Conservation (phyloP, 129 eudicot species). For the Apium graveolens region DNA sequence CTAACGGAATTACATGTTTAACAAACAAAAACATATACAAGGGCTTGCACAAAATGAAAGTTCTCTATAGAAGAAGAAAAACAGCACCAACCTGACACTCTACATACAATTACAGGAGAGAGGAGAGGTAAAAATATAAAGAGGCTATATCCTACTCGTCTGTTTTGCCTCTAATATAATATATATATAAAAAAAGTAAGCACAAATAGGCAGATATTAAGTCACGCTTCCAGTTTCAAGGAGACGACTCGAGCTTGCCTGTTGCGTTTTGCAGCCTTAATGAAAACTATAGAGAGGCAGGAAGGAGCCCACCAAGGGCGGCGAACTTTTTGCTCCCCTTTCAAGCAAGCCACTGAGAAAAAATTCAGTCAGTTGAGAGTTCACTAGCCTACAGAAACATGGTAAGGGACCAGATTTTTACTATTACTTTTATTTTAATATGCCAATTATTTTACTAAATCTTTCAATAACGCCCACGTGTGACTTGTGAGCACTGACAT, state of each 20-base stretch:
- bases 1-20: background rate
- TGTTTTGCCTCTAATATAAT: slow-evolving; percentile 4
- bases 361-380: background rate
- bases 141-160: slow-evolving; percentile 11
- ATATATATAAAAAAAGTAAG: slow-evolving; percentile 4
- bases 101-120: background rate
- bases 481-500: background rate
- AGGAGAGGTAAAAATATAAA: background rate
- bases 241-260: slow-evolving; percentile 91
- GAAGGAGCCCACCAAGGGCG: slow-evolving; percentile 99
- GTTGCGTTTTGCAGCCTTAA: slow-evolving; percentile 83
- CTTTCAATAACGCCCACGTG: background rate
- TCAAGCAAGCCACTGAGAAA: slow-evolving; percentile 86
- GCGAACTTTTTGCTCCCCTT: slow-evolving; percentile 91
- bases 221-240: slow-evolving; percentile 92
- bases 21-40: background rate
- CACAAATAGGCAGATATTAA: slow-evolving; percentile 22
- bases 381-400: background rate
- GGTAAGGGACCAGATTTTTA: background rate
- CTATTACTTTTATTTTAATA: background rate
- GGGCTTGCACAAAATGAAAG: slow-evolving; percentile 18
- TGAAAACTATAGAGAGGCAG: slow-evolving; percentile 66
- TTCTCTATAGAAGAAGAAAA: slow-evolving; percentile 23
- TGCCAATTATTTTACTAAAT: background rate
- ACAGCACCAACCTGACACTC: slow-evolving; percentile 10